Base-by-base conservation (phyloP, 306 rosid species). In the Vicia faba region DNA sequence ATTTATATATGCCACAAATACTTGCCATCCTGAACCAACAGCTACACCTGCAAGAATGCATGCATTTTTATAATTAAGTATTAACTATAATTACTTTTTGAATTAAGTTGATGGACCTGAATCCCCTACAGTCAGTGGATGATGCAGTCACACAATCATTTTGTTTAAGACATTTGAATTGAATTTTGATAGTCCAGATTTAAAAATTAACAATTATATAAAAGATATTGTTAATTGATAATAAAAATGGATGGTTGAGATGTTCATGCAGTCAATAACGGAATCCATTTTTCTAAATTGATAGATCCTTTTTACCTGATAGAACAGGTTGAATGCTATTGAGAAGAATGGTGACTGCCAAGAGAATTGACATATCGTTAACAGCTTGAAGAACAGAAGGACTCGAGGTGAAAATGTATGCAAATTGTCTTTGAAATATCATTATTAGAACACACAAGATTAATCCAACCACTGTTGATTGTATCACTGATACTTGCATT, bases 21-120 rank as follows among this genome's bases (percentile, higher is more conserved):
- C 80, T 76, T 87, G 92, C 92, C 92, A 84, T 29, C 92, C 92
- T 0, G 87, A 84, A 23, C 92, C 92, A 63, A 87, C 89, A 5
- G 92, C 92, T 40, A 87, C 89, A 10, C 89, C 89, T 85, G 38
- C 9, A 25, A 25, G 3, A 0, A 33, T 33, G 38, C 38, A 33
- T 33, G 38, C 38, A 33, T 33, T 33, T 33, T 33, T 1, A 33
- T 33, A 7, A 33, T 33, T 7, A 33, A 33, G 6, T 33, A 33
- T 7, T 33, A 33, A 33, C 0, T 0, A 7, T 1, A 33, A 7
- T 33, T 7, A 33, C 9, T 33, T 33, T 7, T 33, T 33, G 38
- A 33, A 7, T 33, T 33, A 33, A 33, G 9, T 7, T 33, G 38
- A 7, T 6, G 0, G 38, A 33, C n/a, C n/a, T n/a, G n/a, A n/a